Evolutionary conservation across 441 rosid genomes (phyloP).

Genomic region (Gossypium schwendimanii): DNA sequence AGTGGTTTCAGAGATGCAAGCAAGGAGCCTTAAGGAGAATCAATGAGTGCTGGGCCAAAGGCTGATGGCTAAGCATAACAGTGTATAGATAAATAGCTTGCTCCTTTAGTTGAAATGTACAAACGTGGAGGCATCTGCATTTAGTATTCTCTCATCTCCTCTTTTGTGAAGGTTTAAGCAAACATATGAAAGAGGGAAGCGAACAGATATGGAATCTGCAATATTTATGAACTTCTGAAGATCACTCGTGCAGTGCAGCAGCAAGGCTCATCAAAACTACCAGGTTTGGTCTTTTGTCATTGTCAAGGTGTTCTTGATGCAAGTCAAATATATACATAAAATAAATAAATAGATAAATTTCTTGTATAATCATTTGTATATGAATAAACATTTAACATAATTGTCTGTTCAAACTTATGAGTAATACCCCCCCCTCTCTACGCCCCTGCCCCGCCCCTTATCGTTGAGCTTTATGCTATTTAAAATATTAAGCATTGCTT

Average conservation of each 20-base stretch:
- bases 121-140: background rate
- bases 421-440: too few species aligned
- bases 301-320: background rate
- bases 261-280: background rate
- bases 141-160: background rate
- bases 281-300: background rate
- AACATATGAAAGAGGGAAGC: background rate
- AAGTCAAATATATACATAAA: background rate
- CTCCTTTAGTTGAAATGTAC: background rate
- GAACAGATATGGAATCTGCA: background rate
- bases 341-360: background rate
- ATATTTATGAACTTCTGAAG: background rate
- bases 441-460: too few species aligned
- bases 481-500: background rate
- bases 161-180: background rate
- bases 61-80: background rate
- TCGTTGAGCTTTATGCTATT: background rate
- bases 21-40: background rate
- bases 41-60: background rate
- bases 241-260: background rate
- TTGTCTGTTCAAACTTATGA: too few species aligned
- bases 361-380: slow-evolving; percentile 3
- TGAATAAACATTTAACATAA: background rate
- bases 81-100: slow-evolving; percentile 1
- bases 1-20: background rate